phyloP scores from a whole-genome alignment of 2,329 filamentous ascomycete species.

The Fusarium hainanense region DNA sequence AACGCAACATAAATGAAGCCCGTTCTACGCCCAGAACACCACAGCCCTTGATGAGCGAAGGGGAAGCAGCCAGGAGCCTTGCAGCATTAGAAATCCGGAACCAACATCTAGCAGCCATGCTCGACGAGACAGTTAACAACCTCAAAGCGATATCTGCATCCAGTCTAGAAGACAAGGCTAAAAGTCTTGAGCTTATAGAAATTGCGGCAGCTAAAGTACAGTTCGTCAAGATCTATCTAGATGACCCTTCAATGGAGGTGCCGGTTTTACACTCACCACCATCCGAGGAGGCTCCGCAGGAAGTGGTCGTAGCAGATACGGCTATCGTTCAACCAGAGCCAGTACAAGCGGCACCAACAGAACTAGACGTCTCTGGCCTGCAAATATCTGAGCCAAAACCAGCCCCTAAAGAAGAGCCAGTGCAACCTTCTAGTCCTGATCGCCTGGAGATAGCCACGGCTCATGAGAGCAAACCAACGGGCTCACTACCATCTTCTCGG shows the following conservation, averaged over 20 bases:
- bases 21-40: slow-evolving; percentile 56
- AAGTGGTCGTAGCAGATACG: slow-evolving; percentile 26
- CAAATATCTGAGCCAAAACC: slow-evolving; percentile 30
- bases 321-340: slow-evolving; percentile 29
- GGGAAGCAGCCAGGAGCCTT: slow-evolving; percentile 53
- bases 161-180: slow-evolving; percentile 60
- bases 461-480: slow-evolving; percentile 26
- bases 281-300: slow-evolving; percentile 26
- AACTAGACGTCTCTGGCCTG: slow-evolving; percentile 36
- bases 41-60: slow-evolving; percentile 52
- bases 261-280: slow-evolving; percentile 47
- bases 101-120: slow-evolving; percentile 72
- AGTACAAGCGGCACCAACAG: slow-evolving; percentile 2
- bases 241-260: slow-evolving; percentile 66
- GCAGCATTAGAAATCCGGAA: slow-evolving; percentile 72
- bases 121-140: slow-evolving; percentile 72
- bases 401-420: slow-evolving; percentile 2
- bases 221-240: slow-evolving; percentile 71
- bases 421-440: slow-evolving; percentile 20
- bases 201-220: slow-evolving; percentile 71
- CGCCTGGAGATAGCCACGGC: slow-evolving; percentile 33
- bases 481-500: slow-evolving; percentile 20
- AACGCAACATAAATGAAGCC: slow-evolving; percentile 76
- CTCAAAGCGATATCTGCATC: slow-evolving; percentile 70
- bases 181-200: slow-evolving; percentile 66